Evolutionary conservation across 768 basidiomycete species (phyloP).

Genomic region (Leccinum incarnatum): DNA sequence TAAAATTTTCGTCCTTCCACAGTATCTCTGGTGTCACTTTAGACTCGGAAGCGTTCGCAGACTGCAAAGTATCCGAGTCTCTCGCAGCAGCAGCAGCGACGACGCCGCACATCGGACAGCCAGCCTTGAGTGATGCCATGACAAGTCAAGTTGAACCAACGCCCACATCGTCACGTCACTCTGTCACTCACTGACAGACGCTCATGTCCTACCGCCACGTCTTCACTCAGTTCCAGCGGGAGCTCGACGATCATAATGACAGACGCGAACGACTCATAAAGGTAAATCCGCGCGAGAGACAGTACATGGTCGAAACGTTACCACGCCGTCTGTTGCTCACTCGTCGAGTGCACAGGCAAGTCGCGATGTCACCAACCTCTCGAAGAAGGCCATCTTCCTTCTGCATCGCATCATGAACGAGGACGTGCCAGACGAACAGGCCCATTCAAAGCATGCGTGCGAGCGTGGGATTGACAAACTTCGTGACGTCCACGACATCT

Average conservation of each 20-base stretch:
- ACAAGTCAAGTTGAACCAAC: neutral
- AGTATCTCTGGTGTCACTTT: conserved; percentile 54
- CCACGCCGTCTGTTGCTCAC: neutral
- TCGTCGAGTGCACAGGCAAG: conserved; percentile 48
- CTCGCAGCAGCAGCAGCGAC: conserved; percentile 46
- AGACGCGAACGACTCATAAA: conserved; percentile 89
- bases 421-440: conserved; percentile 28
- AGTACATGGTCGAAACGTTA: conserved; percentile 2
- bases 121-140: conserved; percentile 54
- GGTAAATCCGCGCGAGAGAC: conserved; percentile 37
- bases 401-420: conserved; percentile 71
- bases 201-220: conserved; percentile 16
- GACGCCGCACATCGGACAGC: conserved; percentile 77
- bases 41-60: conserved; percentile 37
- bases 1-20: conserved; percentile 61
- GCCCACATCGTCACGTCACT: conserved; percentile 2
- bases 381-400: conserved; percentile 93
- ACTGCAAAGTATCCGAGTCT: neutral
- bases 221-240: conserved; percentile 64
- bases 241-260: conserved; percentile 84
- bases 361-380: conserved; percentile 86
- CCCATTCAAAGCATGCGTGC: conserved; percentile 44
- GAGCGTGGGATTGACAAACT: conserved; percentile 57
- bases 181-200: neutral
- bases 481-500: conserved; percentile 60